These are phyloP conservation scores for Pseudogymnoascus sp. DNA, from an alignment of 2,329 filamentous ascomycete genomes.

Conservation along the genomic window DNA sequence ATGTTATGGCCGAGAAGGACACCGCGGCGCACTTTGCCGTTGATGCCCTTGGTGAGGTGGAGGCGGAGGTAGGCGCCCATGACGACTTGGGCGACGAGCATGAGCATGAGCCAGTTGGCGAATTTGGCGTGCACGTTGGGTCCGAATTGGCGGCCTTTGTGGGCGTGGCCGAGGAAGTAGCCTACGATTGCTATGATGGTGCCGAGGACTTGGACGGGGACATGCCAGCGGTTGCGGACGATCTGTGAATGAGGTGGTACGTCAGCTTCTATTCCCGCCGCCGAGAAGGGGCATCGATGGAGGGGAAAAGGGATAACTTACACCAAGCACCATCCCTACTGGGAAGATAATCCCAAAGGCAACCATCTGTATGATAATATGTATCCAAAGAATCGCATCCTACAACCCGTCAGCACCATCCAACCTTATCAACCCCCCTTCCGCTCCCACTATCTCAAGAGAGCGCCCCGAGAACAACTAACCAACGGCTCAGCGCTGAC, in stretches of 20 bases:
- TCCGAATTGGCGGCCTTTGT: conserved; percentile 80
- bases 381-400: conserved; percentile 84
- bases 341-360: conserved; percentile 91
- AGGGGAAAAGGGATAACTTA: conserved; percentile 38
- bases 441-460: neutral
- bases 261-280: neutral
- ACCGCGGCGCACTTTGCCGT: conserved; percentile 66
- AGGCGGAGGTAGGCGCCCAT: conserved; percentile 83
- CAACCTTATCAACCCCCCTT: conserved; percentile 27
- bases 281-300: neutral
- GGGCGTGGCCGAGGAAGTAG: conserved; percentile 85
- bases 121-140: conserved; percentile 75
- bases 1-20: conserved; percentile 70
- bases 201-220: conserved; percentile 73
- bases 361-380: conserved; percentile 81
- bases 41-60: conserved; percentile 77
- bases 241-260: conserved; percentile 48
- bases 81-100: conserved; percentile 67
- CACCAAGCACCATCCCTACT: conserved; percentile 88
- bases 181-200: conserved; percentile 70
- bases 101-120: conserved; percentile 70
- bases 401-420: conserved; percentile 25
- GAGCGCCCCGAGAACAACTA: conserved; percentile 27
- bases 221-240: conserved; percentile 85
- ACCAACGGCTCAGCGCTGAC: conserved; percentile 69